Evolutionary conservation across 106 monocot genomes (phyloP).

Genomic region (Alisma plantagoaquatica): DNA sequence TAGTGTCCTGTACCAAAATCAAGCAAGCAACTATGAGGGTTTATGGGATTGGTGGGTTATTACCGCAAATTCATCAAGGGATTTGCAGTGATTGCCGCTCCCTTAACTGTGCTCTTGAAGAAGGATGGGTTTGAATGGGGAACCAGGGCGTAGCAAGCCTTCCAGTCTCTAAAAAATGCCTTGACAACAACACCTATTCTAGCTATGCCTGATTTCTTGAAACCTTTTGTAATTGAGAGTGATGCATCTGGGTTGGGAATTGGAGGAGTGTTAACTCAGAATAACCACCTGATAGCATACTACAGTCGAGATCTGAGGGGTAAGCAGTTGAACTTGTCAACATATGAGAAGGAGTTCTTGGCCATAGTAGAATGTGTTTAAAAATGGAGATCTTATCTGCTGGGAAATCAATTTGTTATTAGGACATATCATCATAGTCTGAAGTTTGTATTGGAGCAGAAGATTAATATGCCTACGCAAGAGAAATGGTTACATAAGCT

Average conservation of each 20-base stretch:
- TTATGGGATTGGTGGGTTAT: background rate
- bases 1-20: background rate
- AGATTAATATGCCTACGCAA: slow-evolving; percentile 1
- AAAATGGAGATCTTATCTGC: slow-evolving; percentile 5
- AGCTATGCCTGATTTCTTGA: background rate
- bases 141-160: background rate
- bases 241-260: background rate
- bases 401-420: slow-evolving; percentile 2
- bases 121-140: background rate
- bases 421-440: slow-evolving; percentile 5
- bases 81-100: background rate
- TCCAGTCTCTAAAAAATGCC: background rate
- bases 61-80: background rate
- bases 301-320: background rate
- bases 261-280: background rate
- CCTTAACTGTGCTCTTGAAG: background rate
- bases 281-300: background rate
- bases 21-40: background rate
- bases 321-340: background rate
- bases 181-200: background rate
- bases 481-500: slow-evolving; percentile 10
- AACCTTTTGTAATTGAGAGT: background rate
- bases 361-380: background rate
- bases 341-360: slow-evolving; percentile 6
- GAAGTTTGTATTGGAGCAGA: slow-evolving; percentile 1